Base-by-base conservation (phyloP, 2,329 filamentous ascomycete genomes). In the Botrytis squamosa region DNA sequence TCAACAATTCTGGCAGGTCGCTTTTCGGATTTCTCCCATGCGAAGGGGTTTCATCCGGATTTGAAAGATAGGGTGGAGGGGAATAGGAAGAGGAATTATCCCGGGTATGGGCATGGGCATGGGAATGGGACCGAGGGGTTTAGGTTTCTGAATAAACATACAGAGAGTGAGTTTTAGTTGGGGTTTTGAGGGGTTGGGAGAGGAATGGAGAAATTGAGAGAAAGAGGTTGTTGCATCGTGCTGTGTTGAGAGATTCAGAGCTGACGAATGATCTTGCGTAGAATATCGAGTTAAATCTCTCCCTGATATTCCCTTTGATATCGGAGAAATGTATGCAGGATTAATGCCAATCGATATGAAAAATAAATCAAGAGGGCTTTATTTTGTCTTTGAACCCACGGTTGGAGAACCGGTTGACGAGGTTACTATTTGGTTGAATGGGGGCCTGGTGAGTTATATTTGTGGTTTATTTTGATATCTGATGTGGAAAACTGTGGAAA, bases 321-420 rank as follows among this genome's bases (percentile, higher is more conserved):
- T 55, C 9, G 49, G 49, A n/a, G 49, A 55, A 79, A 76, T 76
- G 73, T 80, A 80, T 60, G 66, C 78, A 2, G 78, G 78, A 8
- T 81, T 88, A 6, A 80, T 90, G 10, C 87, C 88, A 14, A 88
- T 90, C 75, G 80, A 77, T 74, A 75, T 82, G 36, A 84, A 87
- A 70, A 83, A 85, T 59, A 82, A 83, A 0, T 81, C 82, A 1
- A 55, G 76, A 64, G 79, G 84, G 74, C 80, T 86, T 6, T 87
- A 84, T 79, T 87, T 87, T 77, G 86, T 86, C 83, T 88, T 86
- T 80, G 86, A 86, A 75, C 86, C 86, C 3, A 85, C 85, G 0
- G 80, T 80, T 46, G 86, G 86, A 73, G 80, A 82, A 10, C 81
- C 82, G 69, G 85, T 84, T 0, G 77, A 79, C 42, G 86, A 88